phyloP scores from a whole-genome alignment of 2,329 filamentous ascomycete species.

The Sporothrix pallida region DNA sequence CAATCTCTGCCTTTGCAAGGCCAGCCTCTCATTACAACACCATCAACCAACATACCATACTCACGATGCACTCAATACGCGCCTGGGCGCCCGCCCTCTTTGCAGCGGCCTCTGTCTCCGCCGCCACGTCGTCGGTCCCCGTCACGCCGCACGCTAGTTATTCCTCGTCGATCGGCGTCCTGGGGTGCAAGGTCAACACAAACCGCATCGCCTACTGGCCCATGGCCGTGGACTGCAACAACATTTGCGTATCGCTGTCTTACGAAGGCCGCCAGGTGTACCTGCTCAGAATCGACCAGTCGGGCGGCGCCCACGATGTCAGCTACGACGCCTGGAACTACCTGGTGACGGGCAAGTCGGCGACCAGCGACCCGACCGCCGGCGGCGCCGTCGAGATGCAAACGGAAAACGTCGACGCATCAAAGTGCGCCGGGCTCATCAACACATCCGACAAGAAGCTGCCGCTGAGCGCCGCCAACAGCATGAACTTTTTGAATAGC shows the following conservation, averaged over 20 bases:
- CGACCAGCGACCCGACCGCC: constrained; percentile 51
- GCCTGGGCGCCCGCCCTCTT: constrained; percentile 17
- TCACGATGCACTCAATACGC: constrained; percentile 23
- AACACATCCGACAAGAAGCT: constrained; percentile 46
- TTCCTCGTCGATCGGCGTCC: constrained; percentile 61
- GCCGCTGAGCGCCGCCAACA: constrained; percentile 54
- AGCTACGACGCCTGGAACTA: constrained; percentile 67
- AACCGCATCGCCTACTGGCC: constrained; percentile 67
- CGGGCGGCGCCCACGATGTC: constrained; percentile 62
- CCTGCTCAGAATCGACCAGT: constrained; percentile 63
- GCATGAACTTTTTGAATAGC: constrained; percentile 58
- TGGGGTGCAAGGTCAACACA: constrained; percentile 65
- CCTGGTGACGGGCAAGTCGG: constrained; percentile 54
- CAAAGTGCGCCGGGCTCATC: constrained; percentile 57
- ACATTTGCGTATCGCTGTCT: constrained; percentile 61
- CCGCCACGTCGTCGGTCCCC: constrained; percentile 40
- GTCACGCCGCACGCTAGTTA: constrained; percentile 62
- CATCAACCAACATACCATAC: background rate
- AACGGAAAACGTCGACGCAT: constrained; percentile 52
- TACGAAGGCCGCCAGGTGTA: constrained; percentile 56
- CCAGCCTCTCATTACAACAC: background rate
- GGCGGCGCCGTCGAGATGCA: constrained; percentile 58
- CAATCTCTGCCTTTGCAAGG: background rate
- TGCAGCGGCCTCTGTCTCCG: background rate
- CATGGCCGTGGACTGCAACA: constrained; percentile 55